A percentile compares a stretch with the other conserved stretches of the same genome.
These are phyloP conservation scores for Epichloe gansuensis DNA, from an alignment of 2,329 filamentous ascomycete species.

Conservation along the genomic window DNA sequence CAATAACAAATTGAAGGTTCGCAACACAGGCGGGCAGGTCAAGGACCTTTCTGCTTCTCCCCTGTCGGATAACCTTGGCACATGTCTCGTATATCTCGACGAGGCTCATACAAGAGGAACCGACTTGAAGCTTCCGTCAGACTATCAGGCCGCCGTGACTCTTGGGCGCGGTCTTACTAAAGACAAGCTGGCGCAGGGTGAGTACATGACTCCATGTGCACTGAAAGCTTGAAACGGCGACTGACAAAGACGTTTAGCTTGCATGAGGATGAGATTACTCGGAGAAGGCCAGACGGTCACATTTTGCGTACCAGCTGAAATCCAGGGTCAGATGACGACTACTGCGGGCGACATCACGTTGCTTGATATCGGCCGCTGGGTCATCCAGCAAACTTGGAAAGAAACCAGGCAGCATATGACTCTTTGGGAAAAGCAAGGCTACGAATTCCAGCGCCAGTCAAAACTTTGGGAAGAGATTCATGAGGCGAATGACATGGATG, in stretches of 20 bases:
- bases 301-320: too few species aligned
- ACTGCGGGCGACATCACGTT: too few species aligned
- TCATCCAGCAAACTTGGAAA: too few species aligned
- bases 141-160: slow-evolving; percentile 52
- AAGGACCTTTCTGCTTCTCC: slow-evolving; percentile 29
- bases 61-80: slow-evolving; percentile 39
- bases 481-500: not conserved
- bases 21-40: too few species aligned
- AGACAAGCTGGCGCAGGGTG: slow-evolving; percentile 55
- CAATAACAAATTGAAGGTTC: slow-evolving; percentile 19
- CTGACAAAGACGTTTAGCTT: too few species aligned
- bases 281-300: too few species aligned
- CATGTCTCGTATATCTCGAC: slow-evolving; percentile 54
- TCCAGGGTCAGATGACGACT: too few species aligned
- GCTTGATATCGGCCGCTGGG: too few species aligned
- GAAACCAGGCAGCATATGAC: slow-evolving; percentile 27
- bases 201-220: slow-evolving; percentile 11
- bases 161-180: slow-evolving; percentile 52
- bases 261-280: too few species aligned
- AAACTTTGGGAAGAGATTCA: slow-evolving; percentile 18
- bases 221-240: not conserved
- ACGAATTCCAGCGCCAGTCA: slow-evolving; percentile 31
- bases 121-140: slow-evolving; percentile 44
- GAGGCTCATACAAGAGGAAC: slow-evolving; percentile 57
- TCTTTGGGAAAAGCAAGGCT: slow-evolving; percentile 49